Conservation (phyloP, 495 filamentous ascomycete species). For the Daldinia vernicosa region DNA sequence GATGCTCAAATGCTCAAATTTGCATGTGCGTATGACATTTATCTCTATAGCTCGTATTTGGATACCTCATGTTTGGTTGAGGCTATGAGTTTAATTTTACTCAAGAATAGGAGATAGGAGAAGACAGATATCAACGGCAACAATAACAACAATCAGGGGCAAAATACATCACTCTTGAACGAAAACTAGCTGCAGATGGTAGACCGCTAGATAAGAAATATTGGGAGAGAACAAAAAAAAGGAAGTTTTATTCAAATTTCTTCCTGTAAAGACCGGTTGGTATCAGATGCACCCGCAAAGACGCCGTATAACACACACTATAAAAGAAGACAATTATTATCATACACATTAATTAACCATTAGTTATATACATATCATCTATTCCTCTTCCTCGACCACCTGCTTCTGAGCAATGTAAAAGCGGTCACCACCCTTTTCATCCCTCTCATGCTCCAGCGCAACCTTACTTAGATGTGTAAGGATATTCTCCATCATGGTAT, state of each 20-base stretch:
- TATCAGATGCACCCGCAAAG: slow-evolving; percentile 25
- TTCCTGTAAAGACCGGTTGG: slow-evolving; percentile 35
- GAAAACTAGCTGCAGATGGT: neutral
- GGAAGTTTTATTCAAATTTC: slow-evolving; percentile 30
- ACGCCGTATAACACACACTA: slow-evolving; percentile 13
- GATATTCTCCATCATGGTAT: slow-evolving; percentile 85
- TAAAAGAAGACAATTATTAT: slow-evolving; percentile 12
- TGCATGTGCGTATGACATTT: neutral
- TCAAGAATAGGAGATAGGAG: neutral
- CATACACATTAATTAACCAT: slow-evolving; percentile 12
- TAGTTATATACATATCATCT: no score
- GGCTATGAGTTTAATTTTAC: slow-evolving; percentile 1
- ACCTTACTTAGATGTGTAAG: slow-evolving; percentile 78
- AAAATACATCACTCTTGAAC: neutral
- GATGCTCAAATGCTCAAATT: neutral
- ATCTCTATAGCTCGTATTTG: neutral
- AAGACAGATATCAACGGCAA: no score
- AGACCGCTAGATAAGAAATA: slow-evolving; percentile 1
- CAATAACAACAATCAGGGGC: neutral
- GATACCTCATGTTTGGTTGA: neutral
- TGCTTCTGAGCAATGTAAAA: slow-evolving; percentile 70
- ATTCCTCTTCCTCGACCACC: slow-evolving; percentile 73
- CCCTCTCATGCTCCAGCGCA: slow-evolving; percentile 73
- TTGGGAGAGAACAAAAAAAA: slow-evolving; percentile 19
- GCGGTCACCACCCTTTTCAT: slow-evolving; percentile 62